phyloP scores from a whole-genome alignment of 139 green algal species.

The Auxenochlorella protothecoides region DNA sequence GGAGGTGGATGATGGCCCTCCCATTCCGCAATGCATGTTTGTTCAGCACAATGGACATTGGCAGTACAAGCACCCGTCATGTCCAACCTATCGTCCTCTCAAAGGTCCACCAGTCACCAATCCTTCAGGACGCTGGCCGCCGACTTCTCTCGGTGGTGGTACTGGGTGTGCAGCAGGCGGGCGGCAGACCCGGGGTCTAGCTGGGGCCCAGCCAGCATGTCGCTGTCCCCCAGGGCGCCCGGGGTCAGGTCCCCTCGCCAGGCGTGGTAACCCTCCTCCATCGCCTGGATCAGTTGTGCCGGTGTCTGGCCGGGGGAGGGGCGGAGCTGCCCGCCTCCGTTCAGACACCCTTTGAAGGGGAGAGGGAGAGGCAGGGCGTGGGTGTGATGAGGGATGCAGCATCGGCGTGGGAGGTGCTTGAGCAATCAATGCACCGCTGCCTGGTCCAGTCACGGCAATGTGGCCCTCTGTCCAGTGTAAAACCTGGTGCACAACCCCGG shows the following conservation, averaged over 20 bases:
- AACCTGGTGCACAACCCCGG: no score
- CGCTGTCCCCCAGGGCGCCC: neutral
- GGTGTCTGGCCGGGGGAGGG: constrained; percentile 27
- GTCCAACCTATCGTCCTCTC: no score
- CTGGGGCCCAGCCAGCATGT: constrained; percentile 12
- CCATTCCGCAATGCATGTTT: no score
- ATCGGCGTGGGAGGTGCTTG: neutral
- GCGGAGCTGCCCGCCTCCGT: constrained; percentile 85
- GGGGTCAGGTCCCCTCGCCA: neutral
- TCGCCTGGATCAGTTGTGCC: constrained; percentile 40
- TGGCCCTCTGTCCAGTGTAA: no score
- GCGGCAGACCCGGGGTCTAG: constrained; percentile 22
- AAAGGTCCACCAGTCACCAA: constrained; percentile 21
- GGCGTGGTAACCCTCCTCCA: constrained; percentile 51
- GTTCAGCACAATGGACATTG: no score
- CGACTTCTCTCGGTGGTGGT: constrained; percentile 56
- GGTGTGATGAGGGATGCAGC: neutral
- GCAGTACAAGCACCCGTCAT: no score
- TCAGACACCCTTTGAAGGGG: constrained; percentile 71
- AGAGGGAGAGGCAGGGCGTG: neutral
- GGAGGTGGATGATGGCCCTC: no score
- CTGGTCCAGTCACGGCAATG: neutral
- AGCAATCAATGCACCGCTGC: neutral
- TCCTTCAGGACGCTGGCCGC: constrained; percentile 28
- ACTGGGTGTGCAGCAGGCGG: constrained; percentile 61